phyloP scores from a whole-genome alignment of 2,329 filamentous ascomycete species.

The Gaeumannomyces tritici region DNA sequence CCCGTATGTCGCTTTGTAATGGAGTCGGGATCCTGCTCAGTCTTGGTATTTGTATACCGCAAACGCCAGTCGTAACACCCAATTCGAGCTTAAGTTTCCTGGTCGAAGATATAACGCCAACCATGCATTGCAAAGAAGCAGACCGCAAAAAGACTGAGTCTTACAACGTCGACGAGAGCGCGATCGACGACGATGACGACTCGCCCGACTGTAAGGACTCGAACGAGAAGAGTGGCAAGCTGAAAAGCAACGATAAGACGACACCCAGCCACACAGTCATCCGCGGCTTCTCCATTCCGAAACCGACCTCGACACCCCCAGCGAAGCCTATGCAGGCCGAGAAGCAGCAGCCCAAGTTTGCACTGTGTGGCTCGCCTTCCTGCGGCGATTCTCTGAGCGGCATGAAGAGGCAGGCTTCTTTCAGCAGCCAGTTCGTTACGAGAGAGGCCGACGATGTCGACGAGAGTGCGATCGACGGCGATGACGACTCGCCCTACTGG shows the following conservation, averaged over 20 bases:
- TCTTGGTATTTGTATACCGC: too few species aligned
- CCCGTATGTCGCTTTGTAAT: too few species aligned
- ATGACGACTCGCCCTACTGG: slow-evolving; percentile 51
- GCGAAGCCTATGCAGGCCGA: slow-evolving; percentile 61
- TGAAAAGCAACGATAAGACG: slow-evolving; percentile 67
- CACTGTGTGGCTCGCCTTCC: slow-evolving; percentile 71
- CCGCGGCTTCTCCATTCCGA: slow-evolving; percentile 74
- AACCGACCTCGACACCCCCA: slow-evolving; percentile 44
- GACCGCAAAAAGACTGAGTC: too few species aligned
- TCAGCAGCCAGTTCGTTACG: slow-evolving; percentile 65
- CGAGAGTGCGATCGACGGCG: slow-evolving; percentile 73
- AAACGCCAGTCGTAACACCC: too few species aligned
- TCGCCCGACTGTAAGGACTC: slow-evolving; percentile 59
- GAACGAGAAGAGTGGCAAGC: slow-evolving; percentile 71
- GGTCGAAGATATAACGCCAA: too few species aligned
- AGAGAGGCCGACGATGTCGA: slow-evolving; percentile 63
- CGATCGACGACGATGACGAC: slow-evolving; percentile 68
- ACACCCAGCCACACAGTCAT: slow-evolving; percentile 52
- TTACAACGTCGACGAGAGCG: slow-evolving; percentile 71
- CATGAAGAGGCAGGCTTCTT: slow-evolving; percentile 73
- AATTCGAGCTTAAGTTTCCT: too few species aligned
- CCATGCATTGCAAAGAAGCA: too few species aligned
- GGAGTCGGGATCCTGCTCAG: too few species aligned
- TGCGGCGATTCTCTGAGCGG: slow-evolving; percentile 65
- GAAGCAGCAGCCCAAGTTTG: slow-evolving; percentile 53